Evolutionary conservation across 371 early-diverging fungal genomes (phyloP).

Genomic region (Mucor irregularis): DNA sequence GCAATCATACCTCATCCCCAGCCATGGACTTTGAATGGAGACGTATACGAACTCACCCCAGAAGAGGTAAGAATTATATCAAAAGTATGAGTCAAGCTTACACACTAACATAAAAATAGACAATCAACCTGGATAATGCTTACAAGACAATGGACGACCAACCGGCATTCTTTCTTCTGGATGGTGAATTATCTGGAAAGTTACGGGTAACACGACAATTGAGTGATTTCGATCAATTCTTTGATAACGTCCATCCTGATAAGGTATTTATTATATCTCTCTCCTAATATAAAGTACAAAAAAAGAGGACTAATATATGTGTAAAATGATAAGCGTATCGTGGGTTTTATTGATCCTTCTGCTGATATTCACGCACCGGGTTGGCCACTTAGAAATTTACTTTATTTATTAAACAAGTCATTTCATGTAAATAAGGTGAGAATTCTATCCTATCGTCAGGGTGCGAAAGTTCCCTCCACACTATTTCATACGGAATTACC

Average conservation of each 20-base stretch:
- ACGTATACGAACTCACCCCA: no score
- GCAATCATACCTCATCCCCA: slow-evolving; percentile 57
- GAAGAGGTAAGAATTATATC: no score
- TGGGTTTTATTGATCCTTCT: slow-evolving; percentile 89
- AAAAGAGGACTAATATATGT: neutral
- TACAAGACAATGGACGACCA: no score
- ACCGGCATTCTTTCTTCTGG: slow-evolving; percentile 8
- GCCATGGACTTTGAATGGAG: slow-evolving; percentile 30
- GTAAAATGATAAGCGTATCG: slow-evolving; percentile 13
- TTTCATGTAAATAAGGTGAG: slow-evolving; percentile 48
- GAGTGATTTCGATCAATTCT: slow-evolving; percentile 31
- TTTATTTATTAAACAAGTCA: slow-evolving; percentile 61
- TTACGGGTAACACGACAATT: slow-evolving; percentile 27
- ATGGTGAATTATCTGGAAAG: neutral
- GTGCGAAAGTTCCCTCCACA: slow-evolving; percentile 16
- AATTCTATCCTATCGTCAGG: slow-evolving; percentile 78
- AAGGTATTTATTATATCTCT: no score
- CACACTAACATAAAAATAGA: no score
- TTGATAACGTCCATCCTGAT: slow-evolving; percentile 12
- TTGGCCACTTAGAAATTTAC: slow-evolving; percentile 90
- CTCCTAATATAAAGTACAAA: neutral
- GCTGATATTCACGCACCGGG: slow-evolving; percentile 72
- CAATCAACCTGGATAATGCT: no score
- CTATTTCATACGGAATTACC: slow-evolving; percentile 27
- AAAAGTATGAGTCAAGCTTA: neutral